These are phyloP conservation scores for Aurinia saxatilis DNA, from an alignment of 345 rosid genomes.

Conservation along the genomic window DNA sequence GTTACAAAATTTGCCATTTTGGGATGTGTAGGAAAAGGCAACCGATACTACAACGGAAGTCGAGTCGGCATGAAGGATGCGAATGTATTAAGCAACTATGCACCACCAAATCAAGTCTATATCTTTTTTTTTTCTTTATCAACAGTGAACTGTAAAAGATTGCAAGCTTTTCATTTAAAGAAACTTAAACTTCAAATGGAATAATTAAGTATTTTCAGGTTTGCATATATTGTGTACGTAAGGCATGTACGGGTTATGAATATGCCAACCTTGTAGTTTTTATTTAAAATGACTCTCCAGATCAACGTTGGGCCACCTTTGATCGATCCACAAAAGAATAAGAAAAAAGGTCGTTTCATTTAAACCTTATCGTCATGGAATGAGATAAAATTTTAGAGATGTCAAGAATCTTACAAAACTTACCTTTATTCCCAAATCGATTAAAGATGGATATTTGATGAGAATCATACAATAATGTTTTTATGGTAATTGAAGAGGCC, in stretches of 20 bases:
- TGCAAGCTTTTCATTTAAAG: neutral
- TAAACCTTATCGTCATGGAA: slow-evolving; percentile 19
- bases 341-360: neutral
- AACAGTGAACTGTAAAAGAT: neutral
- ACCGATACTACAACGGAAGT: slow-evolving; percentile 6
- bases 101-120: neutral
- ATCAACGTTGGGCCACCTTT: slow-evolving; percentile 12
- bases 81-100: neutral
- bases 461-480: neutral
- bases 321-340: neutral
- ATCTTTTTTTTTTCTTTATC: neutral
- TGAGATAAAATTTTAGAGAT: slow-evolving; percentile 6
- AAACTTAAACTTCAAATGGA: neutral
- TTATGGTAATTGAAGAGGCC: slow-evolving; percentile 5
- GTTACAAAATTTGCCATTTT: neutral
- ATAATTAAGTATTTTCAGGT: neutral
- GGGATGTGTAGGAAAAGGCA: slow-evolving; percentile 7
- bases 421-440: slow-evolving; percentile 7
- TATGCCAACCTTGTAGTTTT: neutral
- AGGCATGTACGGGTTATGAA: neutral
- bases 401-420: neutral
- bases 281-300: slow-evolving; percentile 11
- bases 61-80: slow-evolving; percentile 13
- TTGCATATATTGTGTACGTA: neutral
- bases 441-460: neutral